Evolutionary conservation across 257 asterid genomes (phyloP).

Genomic region (Solanum microdontum): DNA sequence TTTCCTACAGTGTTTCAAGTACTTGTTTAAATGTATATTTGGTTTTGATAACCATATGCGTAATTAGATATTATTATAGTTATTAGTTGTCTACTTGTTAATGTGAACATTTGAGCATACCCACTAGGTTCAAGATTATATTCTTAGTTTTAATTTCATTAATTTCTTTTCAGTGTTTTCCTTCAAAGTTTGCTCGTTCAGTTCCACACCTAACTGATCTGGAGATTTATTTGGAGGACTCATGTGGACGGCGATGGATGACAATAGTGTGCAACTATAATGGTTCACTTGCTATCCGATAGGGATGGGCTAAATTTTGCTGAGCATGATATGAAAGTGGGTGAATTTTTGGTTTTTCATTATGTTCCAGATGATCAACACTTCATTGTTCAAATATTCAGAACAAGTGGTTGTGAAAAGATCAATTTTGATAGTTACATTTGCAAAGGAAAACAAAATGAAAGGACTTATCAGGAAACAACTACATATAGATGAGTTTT

Average conservation of each 20-base stretch:
- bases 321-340: not conserved
- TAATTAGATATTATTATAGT: not conserved
- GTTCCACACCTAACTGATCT: not conserved
- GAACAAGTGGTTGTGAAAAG: not conserved
- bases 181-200: not conserved
- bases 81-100: not conserved
- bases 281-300: not conserved
- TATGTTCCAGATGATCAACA: fast-evolving
- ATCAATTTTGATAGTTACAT: not conserved
- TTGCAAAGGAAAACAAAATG: not conserved
- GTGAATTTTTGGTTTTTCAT: not conserved
- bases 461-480: not conserved
- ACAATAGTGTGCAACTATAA: not conserved
- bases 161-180: not conserved
- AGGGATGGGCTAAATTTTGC: not conserved
- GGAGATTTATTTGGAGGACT: not conserved
- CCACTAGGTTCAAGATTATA: not conserved
- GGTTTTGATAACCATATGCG: not conserved
- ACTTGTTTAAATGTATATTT: not conserved
- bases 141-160: not conserved
- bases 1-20: not conserved
- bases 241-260: not conserved
- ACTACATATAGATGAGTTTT: not conserved
- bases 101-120: not conserved
- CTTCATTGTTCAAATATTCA: not conserved